These are phyloP conservation scores for Dipteronia dyeriana DNA, from an alignment of 345 rosid genomes.

Conservation along the genomic window DNA sequence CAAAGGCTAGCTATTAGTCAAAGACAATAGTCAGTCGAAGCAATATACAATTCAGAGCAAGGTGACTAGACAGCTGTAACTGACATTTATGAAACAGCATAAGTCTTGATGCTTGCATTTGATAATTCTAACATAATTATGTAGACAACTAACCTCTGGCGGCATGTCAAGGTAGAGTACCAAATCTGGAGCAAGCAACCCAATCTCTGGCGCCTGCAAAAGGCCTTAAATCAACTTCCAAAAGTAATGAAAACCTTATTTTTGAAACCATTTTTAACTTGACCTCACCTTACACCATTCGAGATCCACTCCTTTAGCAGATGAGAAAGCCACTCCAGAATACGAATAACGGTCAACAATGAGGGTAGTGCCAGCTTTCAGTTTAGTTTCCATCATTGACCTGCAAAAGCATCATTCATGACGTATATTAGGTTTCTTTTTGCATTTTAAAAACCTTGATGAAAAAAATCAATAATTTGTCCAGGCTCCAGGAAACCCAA, in stretches of 20 bases:
- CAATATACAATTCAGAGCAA: not conserved
- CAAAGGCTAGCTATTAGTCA: not conserved
- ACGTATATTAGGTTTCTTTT: not conserved
- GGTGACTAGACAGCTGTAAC: not conserved
- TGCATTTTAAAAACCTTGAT: not conserved
- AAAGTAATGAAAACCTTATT: not conserved
- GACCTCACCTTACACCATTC: conserved; percentile 84
- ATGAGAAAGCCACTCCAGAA: conserved; percentile 90
- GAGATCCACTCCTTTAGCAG: conserved; percentile 84
- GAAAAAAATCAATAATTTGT: not conserved
- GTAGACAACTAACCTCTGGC: conserved; percentile 59
- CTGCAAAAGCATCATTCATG: conserved; percentile 41
- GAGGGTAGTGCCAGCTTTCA: conserved; percentile 73
- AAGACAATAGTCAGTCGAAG: not conserved
- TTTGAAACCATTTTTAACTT: not conserved
- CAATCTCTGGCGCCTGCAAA: conserved; percentile 71
- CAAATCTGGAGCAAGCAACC: conserved; percentile 77
- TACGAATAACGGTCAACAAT: conserved; percentile 89
- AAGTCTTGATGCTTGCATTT: not conserved
- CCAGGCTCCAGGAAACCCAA: not conserved
- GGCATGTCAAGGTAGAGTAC: conserved; percentile 72
- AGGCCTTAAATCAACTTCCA: conserved; percentile 4
- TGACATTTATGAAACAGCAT: not conserved
- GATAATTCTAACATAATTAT: not conserved
- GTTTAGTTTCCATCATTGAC: conserved; percentile 76